Evolutionary conservation across 208 protist genomes (phyloP).

Genomic region (Trypanosoma avium): DNA sequence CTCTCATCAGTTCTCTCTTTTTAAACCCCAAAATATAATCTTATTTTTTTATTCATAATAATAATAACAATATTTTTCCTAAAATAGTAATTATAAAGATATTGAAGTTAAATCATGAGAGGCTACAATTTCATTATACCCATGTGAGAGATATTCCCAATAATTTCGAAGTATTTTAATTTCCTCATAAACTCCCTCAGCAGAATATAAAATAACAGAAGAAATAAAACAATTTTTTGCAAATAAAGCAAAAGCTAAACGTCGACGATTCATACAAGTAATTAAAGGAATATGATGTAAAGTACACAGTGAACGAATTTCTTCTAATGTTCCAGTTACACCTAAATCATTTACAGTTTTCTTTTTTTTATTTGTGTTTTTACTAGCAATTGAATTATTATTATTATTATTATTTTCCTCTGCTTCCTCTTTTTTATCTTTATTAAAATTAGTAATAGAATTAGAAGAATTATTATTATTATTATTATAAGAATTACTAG

Average conservation of each 20-base stretch:
- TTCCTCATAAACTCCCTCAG: conserved; percentile 43
- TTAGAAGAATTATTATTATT: too few species aligned
- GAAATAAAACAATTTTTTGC: conserved; percentile 54
- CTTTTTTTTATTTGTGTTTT: neutral
- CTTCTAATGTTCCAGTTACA: conserved; percentile 17
- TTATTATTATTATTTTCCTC: neutral
- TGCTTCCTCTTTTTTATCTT: too few species aligned
- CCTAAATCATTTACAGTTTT: conserved; percentile 39
- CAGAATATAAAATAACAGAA: conserved; percentile 51
- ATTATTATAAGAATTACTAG: too few species aligned
- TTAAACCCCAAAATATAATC: too few species aligned
- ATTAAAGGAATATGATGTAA: conserved; percentile 29
- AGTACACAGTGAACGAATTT: conserved; percentile 20
- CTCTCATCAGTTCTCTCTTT: too few species aligned
- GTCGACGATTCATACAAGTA: conserved; percentile 58
- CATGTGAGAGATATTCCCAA: conserved; percentile 2
- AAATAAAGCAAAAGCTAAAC: conserved; percentile 66
- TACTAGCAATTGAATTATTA: neutral
- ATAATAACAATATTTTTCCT: too few species aligned
- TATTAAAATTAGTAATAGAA: too few species aligned
- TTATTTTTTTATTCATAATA: neutral
- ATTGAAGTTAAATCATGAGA: neutral
- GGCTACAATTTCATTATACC: neutral
- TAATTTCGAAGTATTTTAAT: conserved; percentile 23
- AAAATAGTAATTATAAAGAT: too few species aligned